phyloP scores from a whole-genome alignment of 805 yeast genomes.

The Candida methanosorbosa region DNA sequence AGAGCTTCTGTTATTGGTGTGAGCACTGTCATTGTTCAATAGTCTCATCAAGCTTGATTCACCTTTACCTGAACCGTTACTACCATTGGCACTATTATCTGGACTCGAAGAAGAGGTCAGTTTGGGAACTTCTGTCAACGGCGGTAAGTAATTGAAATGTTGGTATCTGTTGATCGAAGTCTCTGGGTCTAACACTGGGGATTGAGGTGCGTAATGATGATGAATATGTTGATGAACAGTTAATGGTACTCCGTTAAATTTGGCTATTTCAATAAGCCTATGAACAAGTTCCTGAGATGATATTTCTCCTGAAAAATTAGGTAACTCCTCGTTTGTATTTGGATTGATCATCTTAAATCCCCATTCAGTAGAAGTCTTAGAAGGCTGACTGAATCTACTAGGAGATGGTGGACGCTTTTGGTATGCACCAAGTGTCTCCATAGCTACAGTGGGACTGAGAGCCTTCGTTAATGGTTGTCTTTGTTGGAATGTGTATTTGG shows the following conservation, averaged over 20 bases:
- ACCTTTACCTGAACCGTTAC: slow-evolving; percentile 5
- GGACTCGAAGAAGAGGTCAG: slow-evolving; percentile 51
- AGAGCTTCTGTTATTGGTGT: neutral
- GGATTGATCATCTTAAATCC: slow-evolving; percentile 43
- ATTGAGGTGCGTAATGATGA: slow-evolving; percentile 56
- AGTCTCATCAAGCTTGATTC: slow-evolving; percentile 37
- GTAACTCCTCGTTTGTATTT: slow-evolving; percentile 32
- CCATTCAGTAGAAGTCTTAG: slow-evolving; percentile 45
- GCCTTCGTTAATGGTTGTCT: slow-evolving; percentile 11
- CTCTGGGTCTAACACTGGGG: slow-evolving; percentile 36
- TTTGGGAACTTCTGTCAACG: slow-evolving; percentile 62
- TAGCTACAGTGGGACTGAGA: slow-evolving; percentile 3
- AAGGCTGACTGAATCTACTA: slow-evolving; percentile 12
- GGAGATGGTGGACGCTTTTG: slow-evolving; percentile 7
- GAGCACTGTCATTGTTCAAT: slow-evolving; percentile 25
- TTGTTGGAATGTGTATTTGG: slow-evolving; percentile 8
- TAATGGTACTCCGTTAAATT: slow-evolving; percentile 43
- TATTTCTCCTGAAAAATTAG: slow-evolving; percentile 39
- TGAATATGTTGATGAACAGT: slow-evolving; percentile 83
- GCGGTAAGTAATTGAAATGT: slow-evolving; percentile 70
- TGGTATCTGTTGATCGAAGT: slow-evolving; percentile 49
- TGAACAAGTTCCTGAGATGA: slow-evolving; percentile 45
- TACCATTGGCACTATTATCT: slow-evolving; percentile 12
- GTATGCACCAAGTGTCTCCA: slow-evolving; percentile 4
- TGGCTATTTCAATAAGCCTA: slow-evolving; percentile 52